A percentile compares a stretch with the other conserved stretches of the same genome.
Evolutionary conservation across 2,329 filamentous ascomycete species (phyloP).

Genomic region (Cladorrhinum sp.): DNA sequence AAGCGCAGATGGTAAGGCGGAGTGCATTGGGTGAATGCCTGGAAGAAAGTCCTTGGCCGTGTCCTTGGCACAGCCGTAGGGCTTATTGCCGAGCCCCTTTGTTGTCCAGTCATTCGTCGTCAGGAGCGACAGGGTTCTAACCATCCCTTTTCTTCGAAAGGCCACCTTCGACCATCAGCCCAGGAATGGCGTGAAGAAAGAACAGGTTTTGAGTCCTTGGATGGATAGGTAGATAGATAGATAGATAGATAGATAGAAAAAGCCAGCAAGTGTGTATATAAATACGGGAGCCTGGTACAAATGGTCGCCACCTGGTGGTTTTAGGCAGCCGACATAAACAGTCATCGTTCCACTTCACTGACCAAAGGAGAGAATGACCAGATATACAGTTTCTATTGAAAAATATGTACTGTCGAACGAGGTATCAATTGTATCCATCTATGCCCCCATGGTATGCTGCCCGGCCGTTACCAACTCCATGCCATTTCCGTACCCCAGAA

Average conservation of each 20-base stretch:
- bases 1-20: background rate
- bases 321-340: background rate
- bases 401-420: background rate
- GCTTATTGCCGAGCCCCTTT: too few relatives aligned
- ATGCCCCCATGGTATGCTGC: conserved; percentile 1
- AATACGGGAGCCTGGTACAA: background rate
- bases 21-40: too few relatives aligned
- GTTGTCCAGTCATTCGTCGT: too few relatives aligned
- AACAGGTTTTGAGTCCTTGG: too few relatives aligned
- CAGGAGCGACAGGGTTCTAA: too few relatives aligned
- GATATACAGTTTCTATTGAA: background rate
- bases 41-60: background rate
- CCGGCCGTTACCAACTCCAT: background rate
- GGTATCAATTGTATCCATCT: conserved; percentile 4
- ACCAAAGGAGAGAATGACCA: background rate
- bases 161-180: too few relatives aligned
- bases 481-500: conserved; percentile 32
- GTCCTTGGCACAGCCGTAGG: too few relatives aligned
- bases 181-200: too few relatives aligned
- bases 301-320: background rate
- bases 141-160: too few relatives aligned
- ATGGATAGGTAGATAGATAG: too few relatives aligned
- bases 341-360: background rate
- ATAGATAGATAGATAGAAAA: too few relatives aligned
- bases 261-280: background rate